phyloP scores from a whole-genome alignment of 768 basidiomycete species.

The Zangia roseola region DNA sequence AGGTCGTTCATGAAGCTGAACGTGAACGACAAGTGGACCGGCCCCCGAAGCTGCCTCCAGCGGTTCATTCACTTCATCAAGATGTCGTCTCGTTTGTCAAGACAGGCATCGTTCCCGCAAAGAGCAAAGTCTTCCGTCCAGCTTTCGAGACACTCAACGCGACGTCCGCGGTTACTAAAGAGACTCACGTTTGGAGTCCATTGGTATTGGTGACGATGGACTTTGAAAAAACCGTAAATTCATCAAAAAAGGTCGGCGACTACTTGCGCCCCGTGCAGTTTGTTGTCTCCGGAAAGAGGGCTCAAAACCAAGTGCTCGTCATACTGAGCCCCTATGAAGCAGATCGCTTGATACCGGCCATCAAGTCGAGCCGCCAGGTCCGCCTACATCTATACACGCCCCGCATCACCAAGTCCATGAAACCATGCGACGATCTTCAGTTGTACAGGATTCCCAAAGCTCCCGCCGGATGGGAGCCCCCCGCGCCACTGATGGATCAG shows the following conservation, averaged over 20 bases:
- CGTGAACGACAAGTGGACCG: slow-evolving; percentile 31
- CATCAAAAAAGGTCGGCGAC: background rate
- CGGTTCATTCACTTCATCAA: background rate
- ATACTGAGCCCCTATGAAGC: slow-evolving; percentile 41
- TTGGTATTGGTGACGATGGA: slow-evolving; percentile 2
- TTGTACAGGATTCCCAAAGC: background rate
- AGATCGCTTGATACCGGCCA: slow-evolving; percentile 36
- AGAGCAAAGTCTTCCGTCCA: background rate
- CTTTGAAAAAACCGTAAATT: background rate
- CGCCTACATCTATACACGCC: slow-evolving; percentile 4
- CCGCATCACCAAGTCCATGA: slow-evolving; percentile 1
- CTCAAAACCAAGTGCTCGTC: slow-evolving; percentile 23
- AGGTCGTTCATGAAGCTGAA: slow-evolving; percentile 43
- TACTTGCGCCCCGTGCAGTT: slow-evolving; percentile 11
- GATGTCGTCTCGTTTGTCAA: slow-evolving; percentile 1
- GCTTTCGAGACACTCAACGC: background rate
- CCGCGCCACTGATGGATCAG: background rate
- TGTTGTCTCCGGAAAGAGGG: background rate
- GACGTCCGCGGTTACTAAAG: background rate
- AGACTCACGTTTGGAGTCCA: slow-evolving; percentile 7
- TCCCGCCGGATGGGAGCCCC: background rate
- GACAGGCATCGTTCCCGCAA: background rate
- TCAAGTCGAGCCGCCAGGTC: slow-evolving; percentile 27
- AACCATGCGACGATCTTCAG: slow-evolving; percentile 3
- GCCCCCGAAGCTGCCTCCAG: background rate